These are phyloP conservation scores for Solanum infundibuliforme DNA, from an alignment of 257 asterid species.

Conservation along the genomic window DNA sequence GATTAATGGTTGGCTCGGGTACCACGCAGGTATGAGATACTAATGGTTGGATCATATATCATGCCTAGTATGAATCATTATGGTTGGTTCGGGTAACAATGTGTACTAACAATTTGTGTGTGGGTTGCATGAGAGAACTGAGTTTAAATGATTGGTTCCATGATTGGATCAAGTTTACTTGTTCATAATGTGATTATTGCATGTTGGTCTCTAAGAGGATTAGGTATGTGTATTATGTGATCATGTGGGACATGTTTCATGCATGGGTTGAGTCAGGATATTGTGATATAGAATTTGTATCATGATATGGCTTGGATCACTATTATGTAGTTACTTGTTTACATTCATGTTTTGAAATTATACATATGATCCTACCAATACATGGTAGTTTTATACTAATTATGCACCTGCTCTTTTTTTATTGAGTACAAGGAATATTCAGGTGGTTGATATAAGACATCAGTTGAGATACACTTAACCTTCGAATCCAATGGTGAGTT, in stretches of 20 bases:
- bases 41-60: too few species aligned
- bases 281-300: too few species aligned
- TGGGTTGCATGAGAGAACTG: not conserved
- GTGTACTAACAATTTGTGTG: not conserved
- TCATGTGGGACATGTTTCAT: not conserved
- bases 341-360: not conserved
- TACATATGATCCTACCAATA: not conserved
- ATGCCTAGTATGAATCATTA: too few species aligned
- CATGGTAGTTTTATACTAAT: not conserved
- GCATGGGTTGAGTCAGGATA: not conserved
- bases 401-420: not conserved
- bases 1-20: not conserved
- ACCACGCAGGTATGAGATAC: not conserved
- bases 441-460: not conserved
- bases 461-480: not conserved
- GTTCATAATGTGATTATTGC: not conserved
- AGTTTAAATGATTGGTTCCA: too few species aligned
- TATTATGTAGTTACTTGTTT: not conserved
- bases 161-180: not conserved
- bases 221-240: not conserved
- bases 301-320: not conserved
- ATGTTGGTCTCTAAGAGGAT: not conserved
- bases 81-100: not conserved
- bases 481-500: not conserved
- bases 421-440: not conserved